Base-by-base conservation (phyloP, 768 basidiomycete species). In the Lentinula aciculospora region DNA sequence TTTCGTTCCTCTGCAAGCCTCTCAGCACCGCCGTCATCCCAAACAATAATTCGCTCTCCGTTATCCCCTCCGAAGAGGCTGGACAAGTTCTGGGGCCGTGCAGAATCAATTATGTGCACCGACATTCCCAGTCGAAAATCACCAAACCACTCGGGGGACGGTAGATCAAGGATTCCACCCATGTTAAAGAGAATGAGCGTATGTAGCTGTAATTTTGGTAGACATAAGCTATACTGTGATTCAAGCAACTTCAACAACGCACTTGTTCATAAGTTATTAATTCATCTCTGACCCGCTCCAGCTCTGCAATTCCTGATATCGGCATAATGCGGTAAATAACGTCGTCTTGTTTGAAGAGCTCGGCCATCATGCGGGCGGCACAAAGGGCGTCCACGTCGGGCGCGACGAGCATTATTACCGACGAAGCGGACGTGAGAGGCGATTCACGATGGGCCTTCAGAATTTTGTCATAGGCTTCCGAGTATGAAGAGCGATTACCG, bases 61-160 rank as follows among this genome's bases (percentile, higher is more conserved):
- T 81, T 81, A 63, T 83, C 79, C 42, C 76, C 79, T 49, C 81
- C 83, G 69, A 96, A 98, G 21, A 98, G 73, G 74, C 87, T 97
- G 42, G 85, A 78, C 65, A 98, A 76, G 71, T 94, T 94, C 66
- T 90, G 84, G 17, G 97, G 97, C 53, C 97, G 82, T 19, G 86
- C 83, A 3, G 96, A 93, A 72, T 99, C 97, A 72, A 99, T 91
- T 64, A 98, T 86, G 74, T 99, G 97, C 40, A 98, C 81, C 2
- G 80, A 84, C 55, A 92, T 76, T 23, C 76, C 74, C 3, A 75
- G 63, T 48, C 75, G 69, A 64, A 91, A 88, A 37, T 83, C 83
- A 50, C 91, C 92, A 66, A 94, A 89, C 87, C 88, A 88, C 44
- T 80, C 79, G 2, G 77, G 66, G 4, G 86, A 81, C 8, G 91